Evolutionary conservation across 352 stramenopile genomes (phyloP).

Genomic region (Pythium utonaiense): DNA sequence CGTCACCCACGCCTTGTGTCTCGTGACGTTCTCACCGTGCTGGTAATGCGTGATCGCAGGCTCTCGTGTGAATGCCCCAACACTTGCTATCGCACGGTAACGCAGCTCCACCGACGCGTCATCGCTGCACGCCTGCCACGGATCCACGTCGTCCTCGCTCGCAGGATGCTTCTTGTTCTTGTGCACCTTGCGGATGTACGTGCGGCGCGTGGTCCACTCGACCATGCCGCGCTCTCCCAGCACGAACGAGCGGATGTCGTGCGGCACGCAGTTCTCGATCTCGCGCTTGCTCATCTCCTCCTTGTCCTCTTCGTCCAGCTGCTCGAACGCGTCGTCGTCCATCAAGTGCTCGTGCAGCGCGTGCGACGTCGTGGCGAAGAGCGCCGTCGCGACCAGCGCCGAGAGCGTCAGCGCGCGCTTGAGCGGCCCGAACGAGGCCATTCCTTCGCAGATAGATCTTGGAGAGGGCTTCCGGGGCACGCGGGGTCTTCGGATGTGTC

Average conservation of each 20-base stretch:
- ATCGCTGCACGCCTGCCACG: constrained; percentile 70
- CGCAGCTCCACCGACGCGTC: constrained; percentile 56
- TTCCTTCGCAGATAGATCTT: background rate
- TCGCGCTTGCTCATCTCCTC: constrained; percentile 72
- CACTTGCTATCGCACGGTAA: constrained; percentile 39
- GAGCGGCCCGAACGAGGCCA: background rate
- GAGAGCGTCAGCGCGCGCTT: background rate
- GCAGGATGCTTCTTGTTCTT: constrained; percentile 33
- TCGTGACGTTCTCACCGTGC: constrained; percentile 51
- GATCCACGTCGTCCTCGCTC: constrained; percentile 31
- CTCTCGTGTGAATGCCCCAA: constrained; percentile 32
- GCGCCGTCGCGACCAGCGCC: constrained; percentile 14
- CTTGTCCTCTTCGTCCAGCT: constrained; percentile 46
- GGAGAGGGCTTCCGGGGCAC: background rate
- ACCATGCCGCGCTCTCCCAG: constrained; percentile 50
- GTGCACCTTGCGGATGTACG: constrained; percentile 67
- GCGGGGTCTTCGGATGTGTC: too few relatives aligned
- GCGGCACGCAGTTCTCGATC: constrained; percentile 83
- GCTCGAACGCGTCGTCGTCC: constrained; percentile 32
- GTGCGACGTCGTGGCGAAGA: constrained; percentile 2
- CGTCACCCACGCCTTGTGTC: constrained; percentile 62
- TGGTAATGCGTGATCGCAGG: constrained; percentile 55
- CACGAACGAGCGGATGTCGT: constrained; percentile 70
- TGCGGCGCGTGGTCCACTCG: constrained; percentile 69
- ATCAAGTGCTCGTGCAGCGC: constrained; percentile 33